Evolutionary conservation across 1,139 yeast species (phyloP).

Genomic region (Candida sanyaensis): DNA sequence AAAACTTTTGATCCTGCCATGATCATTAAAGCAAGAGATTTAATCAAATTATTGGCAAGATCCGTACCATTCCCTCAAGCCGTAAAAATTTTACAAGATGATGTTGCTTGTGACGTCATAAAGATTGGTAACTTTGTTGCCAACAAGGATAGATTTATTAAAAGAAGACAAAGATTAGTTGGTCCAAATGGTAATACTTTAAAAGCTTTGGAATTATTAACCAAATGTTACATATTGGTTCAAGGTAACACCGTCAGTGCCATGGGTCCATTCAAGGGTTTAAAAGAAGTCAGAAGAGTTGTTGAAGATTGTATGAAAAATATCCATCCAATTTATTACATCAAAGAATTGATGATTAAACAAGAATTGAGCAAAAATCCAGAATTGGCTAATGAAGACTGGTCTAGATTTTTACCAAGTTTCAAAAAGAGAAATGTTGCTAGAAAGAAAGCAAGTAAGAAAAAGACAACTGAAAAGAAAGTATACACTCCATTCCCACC

Average conservation of each 20-base stretch:
- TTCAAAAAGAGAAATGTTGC: slow-evolving; percentile 97
- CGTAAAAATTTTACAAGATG: slow-evolving; percentile 85
- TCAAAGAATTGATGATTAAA: slow-evolving; percentile 96
- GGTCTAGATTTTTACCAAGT: slow-evolving; percentile 96
- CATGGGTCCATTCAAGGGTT: slow-evolving; percentile 95
- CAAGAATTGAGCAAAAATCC: slow-evolving; percentile 94
- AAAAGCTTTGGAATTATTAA: slow-evolving; percentile 89
- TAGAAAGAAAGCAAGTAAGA: slow-evolving; percentile 86
- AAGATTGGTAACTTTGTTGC: slow-evolving; percentile 89
- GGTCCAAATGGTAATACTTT: slow-evolving; percentile 98
- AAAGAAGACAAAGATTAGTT: slow-evolving; percentile 92
- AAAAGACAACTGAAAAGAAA: slow-evolving; percentile 65
- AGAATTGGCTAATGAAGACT: slow-evolving; percentile 91
- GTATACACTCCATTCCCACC: slow-evolving; percentile 99
- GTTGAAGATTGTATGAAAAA: slow-evolving; percentile 98
- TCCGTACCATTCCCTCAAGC: slow-evolving; percentile 99
- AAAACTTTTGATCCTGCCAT: slow-evolving; percentile 96
- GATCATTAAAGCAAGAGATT: slow-evolving; percentile 90
- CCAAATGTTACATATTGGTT: slow-evolving; percentile 90
- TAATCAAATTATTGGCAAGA: slow-evolving; percentile 89
- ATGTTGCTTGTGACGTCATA: slow-evolving; percentile 92
- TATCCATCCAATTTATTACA: slow-evolving; percentile 94
- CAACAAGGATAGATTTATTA: slow-evolving; percentile 90
- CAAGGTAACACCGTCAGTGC: slow-evolving; percentile 98
- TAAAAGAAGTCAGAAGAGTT: slow-evolving; percentile 88